A percentile compares a stretch with the other conserved stretches of the same genome.
phyloP scores from a whole-genome alignment of 2,329 filamentous ascomycete species.

The Ceratocystis alfenasii region DNA sequence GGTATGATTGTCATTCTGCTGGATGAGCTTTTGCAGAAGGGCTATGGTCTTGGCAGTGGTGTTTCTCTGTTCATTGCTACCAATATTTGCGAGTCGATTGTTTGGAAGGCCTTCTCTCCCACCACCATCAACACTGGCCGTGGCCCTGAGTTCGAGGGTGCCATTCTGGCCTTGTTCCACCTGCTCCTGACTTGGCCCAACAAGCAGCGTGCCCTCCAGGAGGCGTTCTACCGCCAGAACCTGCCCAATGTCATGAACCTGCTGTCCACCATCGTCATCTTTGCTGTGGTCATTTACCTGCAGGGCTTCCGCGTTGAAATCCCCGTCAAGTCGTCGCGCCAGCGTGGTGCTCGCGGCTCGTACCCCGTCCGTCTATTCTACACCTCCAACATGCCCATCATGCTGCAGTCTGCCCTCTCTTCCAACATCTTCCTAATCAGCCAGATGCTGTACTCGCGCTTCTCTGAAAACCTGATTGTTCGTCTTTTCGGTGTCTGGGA shows the following conservation, averaged over 20 bases:
- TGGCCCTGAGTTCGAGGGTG: slow-evolving; percentile 97
- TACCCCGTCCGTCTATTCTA: slow-evolving; percentile 99
- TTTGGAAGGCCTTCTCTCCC: slow-evolving; percentile 99
- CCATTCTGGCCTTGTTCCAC: slow-evolving; percentile 95
- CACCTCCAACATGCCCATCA: slow-evolving; percentile 99
- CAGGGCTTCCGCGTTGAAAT: slow-evolving; percentile 99
- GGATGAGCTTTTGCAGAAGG: slow-evolving; percentile 98
- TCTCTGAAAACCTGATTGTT: slow-evolving; percentile 97
- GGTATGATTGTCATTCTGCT: slow-evolving; percentile 98
- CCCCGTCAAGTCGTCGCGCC: slow-evolving; percentile 96
- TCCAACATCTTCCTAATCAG: slow-evolving; percentile 99
- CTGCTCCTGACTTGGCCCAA: slow-evolving; percentile 96
- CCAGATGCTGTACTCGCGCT: slow-evolving; percentile 98
- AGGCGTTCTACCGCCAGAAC: slow-evolving; percentile 99
- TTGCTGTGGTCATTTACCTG: slow-evolving; percentile 96
- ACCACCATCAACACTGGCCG: slow-evolving; percentile 99
- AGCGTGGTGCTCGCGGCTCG: slow-evolving; percentile 94
- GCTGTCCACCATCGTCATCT: slow-evolving; percentile 81
- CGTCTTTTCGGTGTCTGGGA: slow-evolving; percentile 98
- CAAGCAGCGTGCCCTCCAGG: slow-evolving; percentile 96
- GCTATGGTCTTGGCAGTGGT: slow-evolving; percentile 93
- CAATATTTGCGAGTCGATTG: slow-evolving; percentile 99
- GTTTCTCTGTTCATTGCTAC: slow-evolving; percentile 99
- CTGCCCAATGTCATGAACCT: slow-evolving; percentile 99
- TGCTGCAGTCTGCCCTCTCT: slow-evolving; percentile 96